Base-by-base conservation (phyloP, 202 grass and related monocot species). In the Zoysia matrella region DNA sequence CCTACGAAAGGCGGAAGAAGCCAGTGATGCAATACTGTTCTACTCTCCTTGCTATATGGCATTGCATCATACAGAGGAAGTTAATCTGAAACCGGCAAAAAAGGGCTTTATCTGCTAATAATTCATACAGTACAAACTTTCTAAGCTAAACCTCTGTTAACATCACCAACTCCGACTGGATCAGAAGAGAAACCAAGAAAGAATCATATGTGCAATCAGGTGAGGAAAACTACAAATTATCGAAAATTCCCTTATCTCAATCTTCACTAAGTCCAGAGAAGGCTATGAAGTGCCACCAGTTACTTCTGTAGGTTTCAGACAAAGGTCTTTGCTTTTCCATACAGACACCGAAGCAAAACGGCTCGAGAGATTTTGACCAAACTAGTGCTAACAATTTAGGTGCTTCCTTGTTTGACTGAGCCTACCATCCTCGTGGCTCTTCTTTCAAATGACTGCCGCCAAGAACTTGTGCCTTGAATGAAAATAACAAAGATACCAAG, bases 371-470 rank as follows among this genome's bases (percentile, higher is more conserved):
- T 50, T 66, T 66, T 72, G 52, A 77, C 69, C 66, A n/a, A 84
- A 72, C 47, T 65, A 66, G 2, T 56, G 45, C 72, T 80, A 79
- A 77, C 75, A 85, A 71, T 77, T 71, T 46, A 79, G 73, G 52
- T 69, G 69, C 70, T 73, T 49, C 50, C 79, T 54, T 84, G n/a
- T 81, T 43, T 51, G 46, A 11, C 22, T 78, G 22, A 50, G 52
- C 11, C 85, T 88, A 94, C 89, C 94, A 94, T 84, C 79, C 81
- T 88, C 64, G 84, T 48, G 68, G 86, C 57, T 97, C 86, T 45
- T 87, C 80, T 82, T 92, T 94, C 62, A 92, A 53, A 73, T 91
- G 80, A 73, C 80, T 87, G 71, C 65, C 78, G 40, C 87, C 78
- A 80, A 83, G 51, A 84, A 86, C 49, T 67, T 90, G 73, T n/a